Evolutionary conservation across 495 filamentous ascomycete species (phyloP).

Genomic region (Hypoxylon cercidicola): DNA sequence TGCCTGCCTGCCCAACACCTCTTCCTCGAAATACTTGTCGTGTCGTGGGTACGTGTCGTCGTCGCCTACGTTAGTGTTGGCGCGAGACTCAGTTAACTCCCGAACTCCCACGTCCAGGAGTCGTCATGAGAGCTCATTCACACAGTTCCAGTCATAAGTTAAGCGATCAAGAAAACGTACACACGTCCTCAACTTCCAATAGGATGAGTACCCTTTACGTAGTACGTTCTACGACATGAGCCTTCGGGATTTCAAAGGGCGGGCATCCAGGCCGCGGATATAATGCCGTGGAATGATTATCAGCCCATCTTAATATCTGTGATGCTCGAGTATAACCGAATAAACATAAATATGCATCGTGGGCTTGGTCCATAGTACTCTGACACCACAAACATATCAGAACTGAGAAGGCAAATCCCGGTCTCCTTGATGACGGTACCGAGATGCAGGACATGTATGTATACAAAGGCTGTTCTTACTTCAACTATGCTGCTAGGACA

Average conservation of each 20-base stretch:
- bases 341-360: slow-evolving; percentile 5
- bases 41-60: no score
- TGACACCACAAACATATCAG: background rate
- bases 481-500: no score
- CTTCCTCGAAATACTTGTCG: no score
- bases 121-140: no score
- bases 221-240: slow-evolving; percentile 32
- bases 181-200: background rate
- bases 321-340: background rate
- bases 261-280: background rate
- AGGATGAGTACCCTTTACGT: slow-evolving; percentile 15
- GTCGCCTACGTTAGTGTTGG: no score
- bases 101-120: no score
- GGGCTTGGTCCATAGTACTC: background rate
- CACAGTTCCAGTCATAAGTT: no score
- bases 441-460: background rate
- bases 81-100: no score
- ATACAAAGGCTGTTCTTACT: background rate
- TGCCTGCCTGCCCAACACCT: no score
- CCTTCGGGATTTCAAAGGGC: slow-evolving; percentile 5
- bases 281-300: slow-evolving; percentile 24
- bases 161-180: background rate
- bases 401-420: no score
- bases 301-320: slow-evolving; percentile 22
- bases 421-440: no score